Conservation (phyloP, 257 asterid species). For the Solanum peruvianum region DNA sequence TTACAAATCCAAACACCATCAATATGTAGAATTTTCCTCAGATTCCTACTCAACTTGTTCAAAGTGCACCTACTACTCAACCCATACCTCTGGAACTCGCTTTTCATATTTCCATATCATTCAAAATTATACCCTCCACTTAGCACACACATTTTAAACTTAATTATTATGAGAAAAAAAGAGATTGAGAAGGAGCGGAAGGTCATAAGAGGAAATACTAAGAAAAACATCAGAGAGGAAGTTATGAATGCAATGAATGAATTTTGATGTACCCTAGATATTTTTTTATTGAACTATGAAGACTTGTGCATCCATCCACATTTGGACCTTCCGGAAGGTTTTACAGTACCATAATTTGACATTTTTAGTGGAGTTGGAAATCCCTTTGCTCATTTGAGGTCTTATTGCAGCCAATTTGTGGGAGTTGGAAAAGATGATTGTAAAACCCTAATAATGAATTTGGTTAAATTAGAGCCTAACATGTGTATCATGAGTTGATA, state of each 20-base stretch:
- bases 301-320: neutral
- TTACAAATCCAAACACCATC: neutral
- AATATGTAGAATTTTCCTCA: neutral
- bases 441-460: no score
- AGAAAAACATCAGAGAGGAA: neutral
- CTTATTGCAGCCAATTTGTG: neutral
- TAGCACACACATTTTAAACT: no score
- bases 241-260: neutral
- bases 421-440: neutral
- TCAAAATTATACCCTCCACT: neutral
- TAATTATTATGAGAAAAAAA: no score
- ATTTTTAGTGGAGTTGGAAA: neutral
- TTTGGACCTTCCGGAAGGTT: neutral
- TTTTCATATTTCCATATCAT: neutral
- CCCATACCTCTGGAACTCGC: neutral
- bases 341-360: neutral
- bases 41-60: neutral
- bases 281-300: neutral
- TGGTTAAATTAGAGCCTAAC: no score
- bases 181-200: no score
- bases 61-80: neutral
- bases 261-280: no score
- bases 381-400: neutral
- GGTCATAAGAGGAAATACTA: no score
- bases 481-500: no score